Percentiles rank a stretch among this genome's conserved stretches.
Conservation (phyloP, 176 grass and related monocot genomes). For the Carex parvula region DNA sequence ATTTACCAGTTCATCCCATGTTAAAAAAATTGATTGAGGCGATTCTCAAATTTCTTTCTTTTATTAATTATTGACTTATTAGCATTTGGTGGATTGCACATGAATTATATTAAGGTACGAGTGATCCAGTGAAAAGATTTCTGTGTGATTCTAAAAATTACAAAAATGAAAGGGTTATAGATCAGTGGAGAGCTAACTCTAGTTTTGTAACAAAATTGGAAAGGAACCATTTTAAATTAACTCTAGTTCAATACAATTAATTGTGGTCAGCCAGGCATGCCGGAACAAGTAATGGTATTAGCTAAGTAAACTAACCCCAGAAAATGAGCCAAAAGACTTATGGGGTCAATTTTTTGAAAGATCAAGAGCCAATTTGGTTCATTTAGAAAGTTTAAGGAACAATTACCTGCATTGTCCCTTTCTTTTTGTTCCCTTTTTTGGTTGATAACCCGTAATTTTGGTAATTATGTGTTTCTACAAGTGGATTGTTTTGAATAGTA, state of each 20-base stretch:
- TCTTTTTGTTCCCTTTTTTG: too few species aligned
- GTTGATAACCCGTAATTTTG: too few species aligned
- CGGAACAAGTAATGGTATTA: neutral
- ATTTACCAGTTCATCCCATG: conserved; percentile 3
- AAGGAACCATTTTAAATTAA: neutral
- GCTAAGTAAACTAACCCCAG: neutral
- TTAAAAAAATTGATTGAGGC: neutral
- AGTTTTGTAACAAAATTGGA: neutral
- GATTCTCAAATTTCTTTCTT: neutral
- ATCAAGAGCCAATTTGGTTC: too few species aligned
- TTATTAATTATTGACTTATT: neutral
- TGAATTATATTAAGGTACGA: neutral
- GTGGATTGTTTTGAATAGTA: too few species aligned
- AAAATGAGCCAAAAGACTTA: neutral
- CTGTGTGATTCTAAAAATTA: neutral
- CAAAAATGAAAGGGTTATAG: neutral
- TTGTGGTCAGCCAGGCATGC: neutral
- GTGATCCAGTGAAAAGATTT: neutral
- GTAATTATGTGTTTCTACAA: too few species aligned
- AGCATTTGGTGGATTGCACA: neutral
- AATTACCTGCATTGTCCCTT: too few species aligned
- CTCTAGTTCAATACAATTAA: neutral
- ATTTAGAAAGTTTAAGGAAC: too few species aligned
- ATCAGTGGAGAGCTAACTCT: neutral
- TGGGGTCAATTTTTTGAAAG: neutral